Percentiles rank a stretch among this genome's conserved stretches.
Evolutionary conservation across 805 yeast genomes (phyloP).

Genomic region (Suhomyces prunicola): DNA sequence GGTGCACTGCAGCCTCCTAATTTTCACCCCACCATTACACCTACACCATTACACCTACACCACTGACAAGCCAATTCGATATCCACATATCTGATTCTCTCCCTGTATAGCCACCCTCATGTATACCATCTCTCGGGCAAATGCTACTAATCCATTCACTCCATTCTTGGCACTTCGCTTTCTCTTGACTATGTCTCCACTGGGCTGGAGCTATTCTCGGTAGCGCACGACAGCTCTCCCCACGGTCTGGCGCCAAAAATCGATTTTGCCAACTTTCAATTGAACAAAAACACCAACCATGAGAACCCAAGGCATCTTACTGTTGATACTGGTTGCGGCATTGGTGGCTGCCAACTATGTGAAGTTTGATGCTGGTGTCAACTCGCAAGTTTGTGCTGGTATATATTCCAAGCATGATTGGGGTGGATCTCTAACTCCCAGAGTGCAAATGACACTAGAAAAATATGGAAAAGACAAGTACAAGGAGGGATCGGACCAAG

Average conservation of each 20-base stretch:
- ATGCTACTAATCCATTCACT: background rate
- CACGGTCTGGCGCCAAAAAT: background rate
- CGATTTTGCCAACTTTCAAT: background rate
- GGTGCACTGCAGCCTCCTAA: background rate
- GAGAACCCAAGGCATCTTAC: background rate
- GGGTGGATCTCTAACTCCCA: constrained; percentile 75
- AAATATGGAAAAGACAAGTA: constrained; percentile 27
- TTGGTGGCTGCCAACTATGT: constrained; percentile 42
- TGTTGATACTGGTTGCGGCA: background rate
- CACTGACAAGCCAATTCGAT: background rate
- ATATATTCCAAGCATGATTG: constrained; percentile 84
- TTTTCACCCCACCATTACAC: background rate
- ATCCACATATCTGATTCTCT: background rate
- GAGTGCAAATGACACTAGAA: constrained; percentile 28
- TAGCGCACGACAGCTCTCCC: background rate
- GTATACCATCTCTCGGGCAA: background rate
- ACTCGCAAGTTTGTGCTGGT: constrained; percentile 80
- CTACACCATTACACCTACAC: background rate
- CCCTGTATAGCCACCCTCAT: background rate
- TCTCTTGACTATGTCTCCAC: background rate
- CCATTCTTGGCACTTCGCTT: background rate
- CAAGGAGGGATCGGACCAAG: constrained; percentile 19
- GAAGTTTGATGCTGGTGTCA: constrained; percentile 40
- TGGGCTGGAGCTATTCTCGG: background rate
- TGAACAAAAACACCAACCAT: background rate